Conservation (phyloP, 345 rosid genomes). For the Ceriops zippeliana region DNA sequence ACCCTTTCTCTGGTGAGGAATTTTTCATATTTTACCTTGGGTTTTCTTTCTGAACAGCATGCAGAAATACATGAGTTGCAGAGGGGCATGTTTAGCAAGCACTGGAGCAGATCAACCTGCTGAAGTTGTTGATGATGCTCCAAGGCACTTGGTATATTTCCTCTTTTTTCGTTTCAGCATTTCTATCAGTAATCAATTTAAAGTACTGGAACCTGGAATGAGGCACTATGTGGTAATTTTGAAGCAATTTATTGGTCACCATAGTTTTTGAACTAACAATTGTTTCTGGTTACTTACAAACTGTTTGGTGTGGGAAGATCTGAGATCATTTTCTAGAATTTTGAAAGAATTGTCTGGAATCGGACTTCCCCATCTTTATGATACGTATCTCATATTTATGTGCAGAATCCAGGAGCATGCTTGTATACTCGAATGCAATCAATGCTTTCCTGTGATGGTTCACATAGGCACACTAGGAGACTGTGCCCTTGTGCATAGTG, state of each 20-base stretch:
- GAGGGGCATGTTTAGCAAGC: conserved; percentile 82
- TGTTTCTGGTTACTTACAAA: too few relatives aligned
- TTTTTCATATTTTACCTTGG: conserved; percentile 1
- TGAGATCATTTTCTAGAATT: not conserved
- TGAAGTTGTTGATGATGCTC: conserved; percentile 84
- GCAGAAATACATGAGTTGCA: conserved; percentile 80
- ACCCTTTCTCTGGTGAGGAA: not conserved
- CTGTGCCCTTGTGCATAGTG: conserved; percentile 89
- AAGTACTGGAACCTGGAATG: not conserved
- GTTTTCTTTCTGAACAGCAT: conserved; percentile 40
- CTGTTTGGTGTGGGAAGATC: too few relatives aligned
- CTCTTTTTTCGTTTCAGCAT: not conserved
- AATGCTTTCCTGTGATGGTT: conserved; percentile 80
- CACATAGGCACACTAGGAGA: conserved; percentile 71
- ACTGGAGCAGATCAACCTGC: conserved; percentile 91
- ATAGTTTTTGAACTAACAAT: too few relatives aligned
- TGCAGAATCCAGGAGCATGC: conserved; percentile 90
- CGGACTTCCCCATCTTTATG: not conserved
- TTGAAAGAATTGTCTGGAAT: not conserved
- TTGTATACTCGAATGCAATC: conserved; percentile 68
- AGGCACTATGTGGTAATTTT: not conserved
- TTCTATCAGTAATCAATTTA: not conserved
- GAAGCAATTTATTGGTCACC: too few relatives aligned
- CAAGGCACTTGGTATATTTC: conserved; percentile 65
- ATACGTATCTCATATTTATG: conserved; percentile 2